Evolutionary conservation across 108 stramenopile species (phyloP).

Genomic region (Skeletonema grethae): DNA sequence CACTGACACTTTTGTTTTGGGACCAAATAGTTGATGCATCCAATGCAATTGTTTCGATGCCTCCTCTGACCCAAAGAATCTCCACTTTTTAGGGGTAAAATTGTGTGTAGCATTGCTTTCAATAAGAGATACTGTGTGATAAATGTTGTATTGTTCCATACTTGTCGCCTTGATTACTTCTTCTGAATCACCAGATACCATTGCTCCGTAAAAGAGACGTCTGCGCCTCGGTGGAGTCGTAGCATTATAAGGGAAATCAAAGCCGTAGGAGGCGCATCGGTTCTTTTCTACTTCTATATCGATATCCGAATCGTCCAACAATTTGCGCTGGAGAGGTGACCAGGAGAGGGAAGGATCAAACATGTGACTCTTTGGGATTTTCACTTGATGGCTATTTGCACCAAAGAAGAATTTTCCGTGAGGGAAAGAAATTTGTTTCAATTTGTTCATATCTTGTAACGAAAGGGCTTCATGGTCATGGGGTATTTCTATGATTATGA

Average conservation of each 20-base stretch:
- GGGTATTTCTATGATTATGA: no score
- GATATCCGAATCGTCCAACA: slow-evolving; percentile 27
- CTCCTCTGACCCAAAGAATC: slow-evolving; percentile 22
- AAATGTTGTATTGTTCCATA: slow-evolving; percentile 56
- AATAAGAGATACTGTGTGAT: slow-evolving; percentile 51
- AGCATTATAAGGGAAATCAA: not conserved
- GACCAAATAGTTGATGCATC: slow-evolving; percentile 39
- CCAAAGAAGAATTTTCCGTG: slow-evolving; percentile 24
- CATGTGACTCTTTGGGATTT: not conserved
- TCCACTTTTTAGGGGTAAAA: slow-evolving; percentile 18
- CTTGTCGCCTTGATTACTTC: slow-evolving; percentile 40
- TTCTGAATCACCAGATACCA: slow-evolving; percentile 56
- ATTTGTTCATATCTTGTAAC: not conserved
- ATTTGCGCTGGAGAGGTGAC: slow-evolving; percentile 5
- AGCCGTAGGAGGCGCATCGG: slow-evolving; percentile 37
- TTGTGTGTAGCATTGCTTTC: slow-evolving; percentile 63
- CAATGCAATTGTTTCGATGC: slow-evolving; percentile 14
- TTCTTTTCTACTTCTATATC: slow-evolving; percentile 15
- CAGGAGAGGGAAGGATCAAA: slow-evolving; percentile 3
- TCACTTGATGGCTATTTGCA: slow-evolving; percentile 1
- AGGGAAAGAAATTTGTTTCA: not conserved
- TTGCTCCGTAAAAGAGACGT: slow-evolving; percentile 46
- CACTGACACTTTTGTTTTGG: slow-evolving; percentile 36
- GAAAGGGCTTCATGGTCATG: no score
- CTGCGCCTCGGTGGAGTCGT: slow-evolving; percentile 9